Base-by-base conservation (phyloP, 148 eudicot genomes). In the Hydrangea macrophylla region DNA sequence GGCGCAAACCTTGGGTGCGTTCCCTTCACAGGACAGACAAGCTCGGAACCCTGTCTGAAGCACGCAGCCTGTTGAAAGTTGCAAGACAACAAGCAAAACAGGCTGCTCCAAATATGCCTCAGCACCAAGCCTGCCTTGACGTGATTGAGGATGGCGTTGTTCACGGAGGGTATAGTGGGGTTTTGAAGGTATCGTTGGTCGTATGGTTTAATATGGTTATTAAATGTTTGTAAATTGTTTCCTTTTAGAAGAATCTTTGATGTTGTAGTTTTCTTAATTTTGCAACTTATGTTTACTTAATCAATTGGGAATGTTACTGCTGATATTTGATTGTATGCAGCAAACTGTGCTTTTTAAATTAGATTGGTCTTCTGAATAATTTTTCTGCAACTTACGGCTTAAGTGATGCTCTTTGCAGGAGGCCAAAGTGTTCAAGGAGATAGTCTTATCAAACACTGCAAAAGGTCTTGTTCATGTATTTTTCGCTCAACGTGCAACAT, bases 381-480 rank as follows among this genome's bases (percentile, higher is more conserved):
- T 23, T 17, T 27, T 15, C 7, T 39, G 22, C 55, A 32, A 54
- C 62, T 69, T 48, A 63, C 55, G 45, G 74, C 24, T 51, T 37
- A 53, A 32, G 13, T 24, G 57, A 39, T 60, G 40, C 31, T 30
- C 62, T 40, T 71, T 75, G 69, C 80, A 93, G 98, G 98, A 93
- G 64, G 70, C 78, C 30, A 76, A 77, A 67, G 89, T 77, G 64
- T 84, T 88, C 63, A 84, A 79, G 26, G 78, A 84, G 68, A 79
- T 93, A 42, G 89, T 90, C 64, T 32, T 73, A 26, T 77, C 89
- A 22, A 86, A 86, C 67, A 93, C 96, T 15, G 36, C 95, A 26
- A 93, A 66, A 80, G 90, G 96, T 70, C 84, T 93, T 67, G 90
- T 93, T 76, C 95, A 93, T 80, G 76, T 79, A 5, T 93, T 93